Conservation (phyloP, 306 rosid species). For the Medicago arabica region DNA sequence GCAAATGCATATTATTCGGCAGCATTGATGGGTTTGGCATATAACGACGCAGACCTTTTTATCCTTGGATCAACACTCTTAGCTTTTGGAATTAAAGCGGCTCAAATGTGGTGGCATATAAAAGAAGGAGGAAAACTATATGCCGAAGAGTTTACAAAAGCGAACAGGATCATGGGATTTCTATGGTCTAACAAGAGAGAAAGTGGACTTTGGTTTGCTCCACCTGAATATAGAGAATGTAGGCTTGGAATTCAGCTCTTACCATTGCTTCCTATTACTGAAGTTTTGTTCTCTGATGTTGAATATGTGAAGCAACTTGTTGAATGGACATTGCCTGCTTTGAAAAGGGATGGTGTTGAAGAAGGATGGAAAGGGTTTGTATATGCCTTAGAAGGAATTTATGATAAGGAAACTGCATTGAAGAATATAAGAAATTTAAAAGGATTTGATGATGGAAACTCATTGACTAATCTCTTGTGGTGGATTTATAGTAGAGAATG, state of each 20-base stretch:
- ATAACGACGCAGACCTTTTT: neutral
- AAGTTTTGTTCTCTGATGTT: conserved; percentile 63
- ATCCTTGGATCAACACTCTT: neutral
- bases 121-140: conserved; percentile 54
- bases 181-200: conserved; percentile 85
- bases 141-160: conserved; percentile 61
- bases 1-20: conserved; percentile 78
- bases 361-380: conserved; percentile 93
- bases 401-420: conserved; percentile 58
- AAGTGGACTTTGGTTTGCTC: conserved; percentile 84
- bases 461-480: conserved; percentile 79
- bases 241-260: conserved; percentile 80
- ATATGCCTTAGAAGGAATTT: conserved; percentile 63
- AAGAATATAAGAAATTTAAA: conserved; percentile 54
- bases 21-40: neutral
- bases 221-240: conserved; percentile 69
- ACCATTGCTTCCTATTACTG: conserved; percentile 73
- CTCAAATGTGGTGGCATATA: conserved; percentile 68
- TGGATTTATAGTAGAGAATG: conserved; percentile 73
- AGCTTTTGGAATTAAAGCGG: neutral
- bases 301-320: conserved; percentile 70
- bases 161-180: conserved; percentile 72
- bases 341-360: conserved; percentile 72
- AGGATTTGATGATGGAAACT: conserved; percentile 76
- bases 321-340: conserved; percentile 74